Percentiles rank a stretch among this genome's conserved stretches.
phyloP scores from a whole-genome alignment of 176 grass and related monocot genomes.

The Luzula sylvatica region DNA sequence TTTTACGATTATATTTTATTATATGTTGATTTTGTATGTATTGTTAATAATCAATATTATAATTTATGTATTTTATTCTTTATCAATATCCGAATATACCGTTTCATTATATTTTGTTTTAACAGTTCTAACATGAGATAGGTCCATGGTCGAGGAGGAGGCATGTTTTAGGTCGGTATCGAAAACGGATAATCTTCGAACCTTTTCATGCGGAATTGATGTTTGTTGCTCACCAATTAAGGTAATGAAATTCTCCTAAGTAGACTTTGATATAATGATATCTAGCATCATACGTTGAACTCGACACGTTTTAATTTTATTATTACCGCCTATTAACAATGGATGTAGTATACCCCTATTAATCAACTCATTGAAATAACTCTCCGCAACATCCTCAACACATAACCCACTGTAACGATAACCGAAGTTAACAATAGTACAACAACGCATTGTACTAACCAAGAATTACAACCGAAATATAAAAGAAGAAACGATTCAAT shows the following conservation, averaged over 20 bases:
- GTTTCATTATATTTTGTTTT: no score
- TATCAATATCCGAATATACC: no score
- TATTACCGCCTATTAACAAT: constrained; percentile 5
- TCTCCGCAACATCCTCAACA: constrained; percentile 13
- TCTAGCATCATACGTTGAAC: constrained; percentile 34
- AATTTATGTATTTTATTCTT: no score
- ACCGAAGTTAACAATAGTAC: no score
- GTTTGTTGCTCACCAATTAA: constrained; percentile 14
- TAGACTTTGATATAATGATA: constrained; percentile 30
- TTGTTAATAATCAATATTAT: no score
- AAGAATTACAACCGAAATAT: no score
- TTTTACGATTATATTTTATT: no score
- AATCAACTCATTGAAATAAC: constrained; percentile 29
- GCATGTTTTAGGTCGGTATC: not conserved
- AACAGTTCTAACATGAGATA: constrained; percentile 27
- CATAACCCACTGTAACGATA: no score
- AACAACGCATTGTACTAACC: no score
- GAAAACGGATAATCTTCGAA: constrained; percentile 27
- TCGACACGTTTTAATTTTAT: not conserved
- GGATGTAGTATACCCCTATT: constrained; percentile 22
- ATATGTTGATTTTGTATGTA: no score
- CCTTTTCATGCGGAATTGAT: not conserved
- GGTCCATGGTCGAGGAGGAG: not conserved
- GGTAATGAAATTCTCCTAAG: constrained; percentile 33
- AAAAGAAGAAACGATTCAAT: no score